Evolutionary conservation across 768 basidiomycete species (phyloP).

Genomic region (Trametes maxima): DNA sequence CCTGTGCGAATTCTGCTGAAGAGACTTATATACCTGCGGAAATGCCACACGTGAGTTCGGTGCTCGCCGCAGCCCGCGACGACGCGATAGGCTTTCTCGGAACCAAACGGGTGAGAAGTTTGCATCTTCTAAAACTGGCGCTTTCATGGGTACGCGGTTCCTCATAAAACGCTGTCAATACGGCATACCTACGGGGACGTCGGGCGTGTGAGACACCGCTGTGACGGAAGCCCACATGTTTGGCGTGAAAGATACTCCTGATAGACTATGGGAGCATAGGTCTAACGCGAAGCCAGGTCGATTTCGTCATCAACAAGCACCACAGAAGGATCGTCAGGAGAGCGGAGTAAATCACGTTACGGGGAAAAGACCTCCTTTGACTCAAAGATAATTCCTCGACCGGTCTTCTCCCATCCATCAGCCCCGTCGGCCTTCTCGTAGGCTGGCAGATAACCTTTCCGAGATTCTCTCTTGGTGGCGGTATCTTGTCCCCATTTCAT

Average conservation of each 20-base stretch:
- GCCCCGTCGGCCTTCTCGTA: constrained; percentile 41
- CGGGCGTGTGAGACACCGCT: too few species aligned
- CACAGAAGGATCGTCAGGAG: neutral
- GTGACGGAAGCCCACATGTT: too few species aligned
- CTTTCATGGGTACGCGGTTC: too few species aligned
- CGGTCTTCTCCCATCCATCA: constrained; percentile 43
- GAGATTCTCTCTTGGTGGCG: constrained; percentile 36
- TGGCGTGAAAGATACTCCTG: too few species aligned
- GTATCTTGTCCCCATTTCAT: constrained; percentile 38
- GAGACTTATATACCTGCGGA: constrained; percentile 1
- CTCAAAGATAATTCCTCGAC: constrained; percentile 39
- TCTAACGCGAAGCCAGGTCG: too few species aligned
- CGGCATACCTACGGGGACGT: too few species aligned
- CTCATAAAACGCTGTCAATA: too few species aligned
- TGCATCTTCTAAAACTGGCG: neutral
- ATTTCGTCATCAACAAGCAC: neutral
- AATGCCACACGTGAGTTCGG: neutral
- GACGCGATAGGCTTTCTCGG: neutral
- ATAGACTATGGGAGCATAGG: too few species aligned
- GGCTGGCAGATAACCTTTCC: constrained; percentile 40
- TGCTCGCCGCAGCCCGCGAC: neutral
- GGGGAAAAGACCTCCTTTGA: constrained; percentile 23
- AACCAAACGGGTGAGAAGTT: neutral
- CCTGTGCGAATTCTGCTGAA: too few species aligned
- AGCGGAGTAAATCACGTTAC: neutral